Evolutionary conservation across 2,329 filamentous ascomycete species (phyloP).

Genomic region (Aspergillus ruber): DNA sequence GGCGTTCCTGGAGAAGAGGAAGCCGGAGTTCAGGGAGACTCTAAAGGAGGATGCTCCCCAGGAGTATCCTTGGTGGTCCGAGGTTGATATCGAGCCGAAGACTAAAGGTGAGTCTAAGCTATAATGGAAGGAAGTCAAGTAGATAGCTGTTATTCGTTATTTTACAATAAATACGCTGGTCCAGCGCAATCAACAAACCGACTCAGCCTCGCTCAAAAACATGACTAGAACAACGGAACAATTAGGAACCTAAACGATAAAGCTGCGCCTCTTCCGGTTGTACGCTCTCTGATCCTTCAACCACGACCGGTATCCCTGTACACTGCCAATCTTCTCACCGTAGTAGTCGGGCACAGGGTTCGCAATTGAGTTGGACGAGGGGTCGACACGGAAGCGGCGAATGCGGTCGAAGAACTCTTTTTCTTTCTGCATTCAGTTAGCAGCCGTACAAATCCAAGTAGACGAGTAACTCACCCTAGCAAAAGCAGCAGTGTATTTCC

Average conservation of each 20-base stretch:
- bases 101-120: constrained; percentile 20
- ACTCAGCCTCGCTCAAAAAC: too few relatives aligned
- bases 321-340: constrained; percentile 94
- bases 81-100: constrained; percentile 40
- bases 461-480: constrained; percentile 48
- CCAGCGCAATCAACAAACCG: neutral
- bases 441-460: neutral
- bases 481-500: constrained; percentile 65
- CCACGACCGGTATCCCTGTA: constrained; percentile 87
- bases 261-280: constrained; percentile 70
- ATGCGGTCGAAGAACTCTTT: constrained; percentile 87
- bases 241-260: constrained; percentile 23
- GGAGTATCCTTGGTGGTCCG: constrained; percentile 64
- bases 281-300: constrained; percentile 96
- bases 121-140: constrained; percentile 3
- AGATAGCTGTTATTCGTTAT: constrained; percentile 2
- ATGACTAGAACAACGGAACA: too few relatives aligned
- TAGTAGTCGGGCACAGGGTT: constrained; percentile 98
- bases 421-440: constrained; percentile 61
- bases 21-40: constrained; percentile 55
- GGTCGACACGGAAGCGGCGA: constrained; percentile 87
- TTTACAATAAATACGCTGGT: neutral
- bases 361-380: constrained; percentile 75
- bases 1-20: constrained; percentile 65
- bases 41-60: constrained; percentile 55